These are phyloP conservation scores for Sporothrix variecibatus DNA, from an alignment of 2,329 filamentous ascomycete genomes.

Conservation along the genomic window DNA sequence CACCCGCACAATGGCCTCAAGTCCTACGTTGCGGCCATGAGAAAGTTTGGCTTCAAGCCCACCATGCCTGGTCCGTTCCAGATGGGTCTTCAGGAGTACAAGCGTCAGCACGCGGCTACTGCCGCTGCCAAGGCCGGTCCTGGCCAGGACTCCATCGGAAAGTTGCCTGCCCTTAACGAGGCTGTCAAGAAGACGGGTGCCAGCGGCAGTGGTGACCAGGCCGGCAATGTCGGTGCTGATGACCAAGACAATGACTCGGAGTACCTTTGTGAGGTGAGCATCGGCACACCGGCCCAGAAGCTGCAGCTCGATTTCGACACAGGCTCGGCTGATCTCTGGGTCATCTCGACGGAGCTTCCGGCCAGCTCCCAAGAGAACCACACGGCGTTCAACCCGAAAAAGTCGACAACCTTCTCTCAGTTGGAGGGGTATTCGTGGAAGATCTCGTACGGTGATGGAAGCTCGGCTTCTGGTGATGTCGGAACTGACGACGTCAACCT, in stretches of 20 bases:
- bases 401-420: constrained; percentile 62
- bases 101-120: constrained; percentile 39
- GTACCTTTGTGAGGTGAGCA: constrained; percentile 64
- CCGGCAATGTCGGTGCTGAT: constrained; percentile 57
- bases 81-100: constrained; percentile 43
- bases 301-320: constrained; percentile 69
- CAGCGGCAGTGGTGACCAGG: constrained; percentile 31
- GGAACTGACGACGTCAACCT: constrained; percentile 64
- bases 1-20: constrained; percentile 62
- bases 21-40: constrained; percentile 62
- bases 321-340: constrained; percentile 69
- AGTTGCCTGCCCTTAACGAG: constrained; percentile 40
- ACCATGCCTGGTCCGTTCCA: constrained; percentile 59
- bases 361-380: constrained; percentile 46
- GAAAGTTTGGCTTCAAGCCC: constrained; percentile 50
- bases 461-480: constrained; percentile 65
- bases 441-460: constrained; percentile 69
- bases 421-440: constrained; percentile 57
- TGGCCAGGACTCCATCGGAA: constrained; percentile 31
- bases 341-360: constrained; percentile 56
- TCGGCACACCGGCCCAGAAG: constrained; percentile 66
- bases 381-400: constrained; percentile 59
- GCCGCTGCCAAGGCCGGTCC: constrained; percentile 52
- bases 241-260: constrained; percentile 68
- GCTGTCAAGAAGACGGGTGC: constrained; percentile 46